Conservation (phyloP, 805 yeast species). For the Schwanniomyces polymorphus region DNA sequence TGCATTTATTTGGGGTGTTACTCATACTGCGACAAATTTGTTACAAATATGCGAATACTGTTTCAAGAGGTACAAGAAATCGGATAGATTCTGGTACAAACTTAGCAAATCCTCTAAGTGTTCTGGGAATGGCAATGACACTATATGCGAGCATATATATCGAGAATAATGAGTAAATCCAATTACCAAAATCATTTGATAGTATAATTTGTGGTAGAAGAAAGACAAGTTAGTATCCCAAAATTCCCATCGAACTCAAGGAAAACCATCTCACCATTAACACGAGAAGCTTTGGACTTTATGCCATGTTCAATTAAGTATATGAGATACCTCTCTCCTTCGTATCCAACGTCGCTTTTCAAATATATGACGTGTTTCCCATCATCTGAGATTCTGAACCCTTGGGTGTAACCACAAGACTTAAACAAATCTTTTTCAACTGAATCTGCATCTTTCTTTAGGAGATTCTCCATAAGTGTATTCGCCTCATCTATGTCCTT, state of each 20-base stretch:
- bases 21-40: no score
- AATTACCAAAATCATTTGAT: no score
- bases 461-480: background rate
- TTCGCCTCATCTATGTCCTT: background rate
- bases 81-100: no score
- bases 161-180: no score
- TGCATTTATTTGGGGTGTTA: no score
- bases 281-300: background rate
- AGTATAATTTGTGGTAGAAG: no score
- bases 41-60: no score
- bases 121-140: no score
- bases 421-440: background rate
- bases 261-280: background rate
- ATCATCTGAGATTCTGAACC: background rate
- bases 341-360: background rate
- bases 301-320: conserved; percentile 3
- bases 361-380: background rate
- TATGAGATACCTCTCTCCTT: background rate
- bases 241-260: background rate
- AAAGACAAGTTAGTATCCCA: no score
- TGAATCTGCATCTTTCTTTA: background rate
- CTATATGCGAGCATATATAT: no score
- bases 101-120: no score
- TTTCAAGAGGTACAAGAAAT: no score
- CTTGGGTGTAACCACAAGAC: background rate